Evolutionary conservation across 345 rosid genomes (phyloP).

Genomic region (Heritiera fomes): DNA sequence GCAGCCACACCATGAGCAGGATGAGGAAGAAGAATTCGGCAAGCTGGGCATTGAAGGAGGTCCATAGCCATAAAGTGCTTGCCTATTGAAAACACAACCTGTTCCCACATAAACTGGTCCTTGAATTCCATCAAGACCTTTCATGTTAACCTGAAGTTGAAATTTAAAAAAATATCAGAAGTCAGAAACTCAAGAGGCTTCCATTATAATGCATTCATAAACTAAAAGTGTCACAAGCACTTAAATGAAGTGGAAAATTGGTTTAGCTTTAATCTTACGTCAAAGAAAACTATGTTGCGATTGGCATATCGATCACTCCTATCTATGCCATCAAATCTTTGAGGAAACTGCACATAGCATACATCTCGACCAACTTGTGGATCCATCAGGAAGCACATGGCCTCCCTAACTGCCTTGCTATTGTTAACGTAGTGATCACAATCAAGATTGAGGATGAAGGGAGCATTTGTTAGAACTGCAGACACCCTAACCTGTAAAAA

Average conservation of each 20-base stretch:
- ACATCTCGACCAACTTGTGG: constrained; percentile 78
- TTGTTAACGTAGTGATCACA: constrained; percentile 99
- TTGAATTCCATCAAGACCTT: constrained; percentile 93
- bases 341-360: constrained; percentile 96
- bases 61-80: constrained; percentile 89
- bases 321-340: constrained; percentile 96
- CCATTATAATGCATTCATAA: not conserved
- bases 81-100: constrained; percentile 86
- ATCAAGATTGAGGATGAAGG: constrained; percentile 95
- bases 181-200: constrained; percentile 12
- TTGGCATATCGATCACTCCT: constrained; percentile 98
- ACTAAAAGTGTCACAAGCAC: not conserved
- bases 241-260: constrained; percentile 18
- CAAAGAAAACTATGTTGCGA: constrained; percentile 91
- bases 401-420: constrained; percentile 92
- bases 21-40: constrained; percentile 63
- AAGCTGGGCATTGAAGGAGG: constrained; percentile 81
- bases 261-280: constrained; percentile 53
- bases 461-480: constrained; percentile 94
- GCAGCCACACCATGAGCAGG: constrained; percentile 55
- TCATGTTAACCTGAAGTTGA: constrained; percentile 79
- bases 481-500: constrained; percentile 81
- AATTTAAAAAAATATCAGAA: constrained; percentile 11
- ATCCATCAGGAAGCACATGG: constrained; percentile 97
- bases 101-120: constrained; percentile 97